Evolutionary conservation across 1,139 yeast genomes (phyloP).

Genomic region (Petasospora rhodanensis): DNA sequence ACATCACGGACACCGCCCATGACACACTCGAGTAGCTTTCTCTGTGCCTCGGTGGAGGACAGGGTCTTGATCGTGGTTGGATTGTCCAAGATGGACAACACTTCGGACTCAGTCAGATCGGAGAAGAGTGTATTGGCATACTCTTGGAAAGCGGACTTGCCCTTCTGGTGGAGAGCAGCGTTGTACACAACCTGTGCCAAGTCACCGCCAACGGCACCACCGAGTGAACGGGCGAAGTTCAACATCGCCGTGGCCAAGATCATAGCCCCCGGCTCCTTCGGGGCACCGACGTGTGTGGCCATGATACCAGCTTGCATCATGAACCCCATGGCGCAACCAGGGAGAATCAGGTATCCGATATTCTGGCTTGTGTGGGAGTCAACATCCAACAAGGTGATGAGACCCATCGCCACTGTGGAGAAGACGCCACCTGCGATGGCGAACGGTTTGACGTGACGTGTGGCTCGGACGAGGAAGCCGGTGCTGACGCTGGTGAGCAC

Average conservation of each 20-base stretch:
- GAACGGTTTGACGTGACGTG: constrained; percentile 46
- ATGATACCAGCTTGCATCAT: constrained; percentile 49
- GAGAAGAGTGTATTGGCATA: constrained; percentile 2
- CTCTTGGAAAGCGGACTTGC: constrained; percentile 10
- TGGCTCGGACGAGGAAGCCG: constrained; percentile 43
- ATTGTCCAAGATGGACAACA: constrained; percentile 1
- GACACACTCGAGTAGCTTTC: constrained; percentile 17
- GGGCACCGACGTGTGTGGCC: constrained; percentile 52
- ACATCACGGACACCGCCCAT: constrained; percentile 39
- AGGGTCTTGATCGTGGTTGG: constrained; percentile 6
- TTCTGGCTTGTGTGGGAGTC: constrained; percentile 34
- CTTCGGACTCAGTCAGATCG: constrained; percentile 1
- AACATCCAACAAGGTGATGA: constrained; percentile 38
- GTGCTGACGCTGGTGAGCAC: constrained; percentile 42
- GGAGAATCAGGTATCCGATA: constrained; percentile 52
- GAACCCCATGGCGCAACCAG: constrained; percentile 53
- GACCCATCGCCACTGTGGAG: constrained; percentile 51
- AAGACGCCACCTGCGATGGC: constrained; percentile 40
- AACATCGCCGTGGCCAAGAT: constrained; percentile 46
- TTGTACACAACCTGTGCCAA: constrained; percentile 45
- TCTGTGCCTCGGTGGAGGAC: constrained; percentile 1
- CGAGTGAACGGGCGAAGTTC: constrained; percentile 43
- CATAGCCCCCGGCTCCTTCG: constrained; percentile 46
- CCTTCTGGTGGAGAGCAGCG: constrained; percentile 28
- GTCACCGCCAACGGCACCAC: constrained; percentile 45